Evolutionary conservation across 352 stramenopile genomes (phyloP).

Genomic region (Pythium guiyangense): DNA sequence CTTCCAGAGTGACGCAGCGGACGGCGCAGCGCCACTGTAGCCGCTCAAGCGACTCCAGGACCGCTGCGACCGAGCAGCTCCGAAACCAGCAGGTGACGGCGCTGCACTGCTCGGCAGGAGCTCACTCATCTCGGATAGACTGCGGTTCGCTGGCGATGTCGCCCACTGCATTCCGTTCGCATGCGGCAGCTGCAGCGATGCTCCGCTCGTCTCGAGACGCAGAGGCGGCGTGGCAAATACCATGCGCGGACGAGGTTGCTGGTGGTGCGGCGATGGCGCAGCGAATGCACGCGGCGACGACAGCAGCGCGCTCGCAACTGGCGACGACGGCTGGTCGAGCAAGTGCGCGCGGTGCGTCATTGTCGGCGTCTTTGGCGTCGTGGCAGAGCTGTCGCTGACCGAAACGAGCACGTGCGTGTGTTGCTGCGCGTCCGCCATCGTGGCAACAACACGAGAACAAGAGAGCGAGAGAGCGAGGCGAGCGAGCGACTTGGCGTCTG

Average conservation of each 20-base stretch:
- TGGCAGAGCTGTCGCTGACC: not conserved
- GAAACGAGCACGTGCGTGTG: not conserved
- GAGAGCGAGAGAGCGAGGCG: too few species aligned
- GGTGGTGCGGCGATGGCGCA: constrained; percentile 8
- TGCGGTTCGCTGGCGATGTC: not conserved
- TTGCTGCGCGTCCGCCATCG: not conserved
- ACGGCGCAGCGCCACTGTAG: constrained; percentile 5
- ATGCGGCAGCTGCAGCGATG: constrained; percentile 42
- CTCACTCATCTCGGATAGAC: constrained; percentile 20
- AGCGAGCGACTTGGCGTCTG: too few species aligned
- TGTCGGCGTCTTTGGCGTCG: too few species aligned
- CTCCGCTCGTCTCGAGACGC: constrained; percentile 46
- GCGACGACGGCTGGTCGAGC: constrained; percentile 10
- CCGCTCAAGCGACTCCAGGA: constrained; percentile 18
- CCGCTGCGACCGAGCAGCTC: constrained; percentile 12
- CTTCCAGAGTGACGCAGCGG: constrained; percentile 15
- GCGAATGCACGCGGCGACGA: constrained; percentile 8
- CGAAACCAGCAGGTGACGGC: constrained; percentile 8
- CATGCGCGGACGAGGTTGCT: constrained; percentile 25
- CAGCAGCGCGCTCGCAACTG: constrained; percentile 13
- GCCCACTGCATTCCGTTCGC: constrained; percentile 5
- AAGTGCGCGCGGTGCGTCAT: constrained; percentile 1
- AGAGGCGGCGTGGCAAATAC: constrained; percentile 68
- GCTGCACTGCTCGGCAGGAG: constrained; percentile 19
- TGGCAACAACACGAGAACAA: not conserved